Conservation (phyloP, 116 monocot genomes). For the Posidonia oceanica region DNA sequence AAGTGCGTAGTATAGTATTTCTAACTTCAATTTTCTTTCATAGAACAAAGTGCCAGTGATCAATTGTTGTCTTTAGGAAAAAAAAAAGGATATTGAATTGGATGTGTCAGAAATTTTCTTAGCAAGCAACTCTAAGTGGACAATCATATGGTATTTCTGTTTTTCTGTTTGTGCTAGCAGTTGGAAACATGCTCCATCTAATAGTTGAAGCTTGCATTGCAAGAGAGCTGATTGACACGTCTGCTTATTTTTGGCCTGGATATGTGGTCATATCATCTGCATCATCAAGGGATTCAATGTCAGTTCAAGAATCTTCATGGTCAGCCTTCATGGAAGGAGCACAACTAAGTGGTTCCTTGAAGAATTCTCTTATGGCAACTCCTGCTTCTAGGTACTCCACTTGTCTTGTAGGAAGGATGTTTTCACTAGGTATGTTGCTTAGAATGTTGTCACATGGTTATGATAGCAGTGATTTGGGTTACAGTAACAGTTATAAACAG, state of each 20-base stretch:
- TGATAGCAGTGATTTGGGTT: not conserved
- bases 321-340: conserved; percentile 70
- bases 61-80: not conserved
- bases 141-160: not conserved
- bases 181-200: conserved; percentile 81
- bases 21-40: not conserved
- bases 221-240: conserved; percentile 79
- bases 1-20: conserved; percentile 26
- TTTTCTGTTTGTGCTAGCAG: conserved; percentile 23
- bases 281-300: conserved; percentile 26
- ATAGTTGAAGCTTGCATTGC: conserved; percentile 94
- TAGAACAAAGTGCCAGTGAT: not conserved
- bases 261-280: conserved; percentile 42
- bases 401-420: not conserved
- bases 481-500: too few relatives aligned
- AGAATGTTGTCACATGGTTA: not conserved
- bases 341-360: conserved; percentile 40
- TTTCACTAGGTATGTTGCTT: not conserved
- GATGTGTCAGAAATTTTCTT: not conserved
- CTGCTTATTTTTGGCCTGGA: conserved; percentile 90
- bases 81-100: not conserved
- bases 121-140: too few relatives aligned
- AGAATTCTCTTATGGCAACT: conserved; percentile 51
- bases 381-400: conserved; percentile 75
- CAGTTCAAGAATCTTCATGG: conserved; percentile 66